Percentiles rank a stretch among this genome's conserved stretches.
Evolutionary conservation across 139 green algal genomes (phyloP).

Genomic region (Trebouxia sp.): DNA sequence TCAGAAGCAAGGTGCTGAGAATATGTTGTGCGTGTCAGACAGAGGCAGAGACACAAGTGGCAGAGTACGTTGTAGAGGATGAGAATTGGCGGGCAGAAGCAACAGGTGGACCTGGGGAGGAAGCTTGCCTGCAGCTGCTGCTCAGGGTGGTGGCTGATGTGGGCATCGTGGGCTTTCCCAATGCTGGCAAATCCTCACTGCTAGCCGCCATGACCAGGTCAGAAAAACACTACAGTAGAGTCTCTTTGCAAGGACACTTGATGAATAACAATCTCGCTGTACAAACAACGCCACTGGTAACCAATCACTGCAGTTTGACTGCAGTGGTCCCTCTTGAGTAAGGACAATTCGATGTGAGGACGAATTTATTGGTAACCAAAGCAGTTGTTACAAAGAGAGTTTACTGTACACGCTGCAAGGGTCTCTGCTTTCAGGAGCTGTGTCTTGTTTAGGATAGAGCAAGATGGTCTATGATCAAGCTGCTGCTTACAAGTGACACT

Average conservation of each 20-base stretch:
- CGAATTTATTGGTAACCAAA: no score
- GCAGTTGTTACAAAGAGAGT: no score
- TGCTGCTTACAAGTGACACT: no score
- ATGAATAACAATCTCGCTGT: no score
- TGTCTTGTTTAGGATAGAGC: background rate
- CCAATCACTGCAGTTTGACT: no score
- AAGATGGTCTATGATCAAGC: no score
- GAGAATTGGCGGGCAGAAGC: conserved; percentile 65
- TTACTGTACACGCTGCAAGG: no score
- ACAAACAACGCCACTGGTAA: no score
- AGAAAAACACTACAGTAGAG: background rate
- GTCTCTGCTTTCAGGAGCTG: background rate
- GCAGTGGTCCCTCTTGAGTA: no score
- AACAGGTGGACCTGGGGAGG: conserved; percentile 64
- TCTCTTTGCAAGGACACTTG: background rate
- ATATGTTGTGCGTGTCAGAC: background rate
- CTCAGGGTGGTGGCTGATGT: conserved; percentile 89
- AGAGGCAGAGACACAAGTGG: conserved; percentile 45
- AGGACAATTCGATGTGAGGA: no score
- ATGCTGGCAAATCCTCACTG: conserved; percentile 82
- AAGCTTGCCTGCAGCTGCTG: conserved; percentile 74
- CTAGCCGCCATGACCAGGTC: conserved; percentile 72
- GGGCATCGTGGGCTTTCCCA: conserved; percentile 94
- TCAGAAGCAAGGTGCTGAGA: no score
- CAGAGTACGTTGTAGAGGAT: conserved; percentile 69